Evolutionary conservation across 768 basidiomycete species (phyloP).

Genomic region (Megacollybia marginata): DNA sequence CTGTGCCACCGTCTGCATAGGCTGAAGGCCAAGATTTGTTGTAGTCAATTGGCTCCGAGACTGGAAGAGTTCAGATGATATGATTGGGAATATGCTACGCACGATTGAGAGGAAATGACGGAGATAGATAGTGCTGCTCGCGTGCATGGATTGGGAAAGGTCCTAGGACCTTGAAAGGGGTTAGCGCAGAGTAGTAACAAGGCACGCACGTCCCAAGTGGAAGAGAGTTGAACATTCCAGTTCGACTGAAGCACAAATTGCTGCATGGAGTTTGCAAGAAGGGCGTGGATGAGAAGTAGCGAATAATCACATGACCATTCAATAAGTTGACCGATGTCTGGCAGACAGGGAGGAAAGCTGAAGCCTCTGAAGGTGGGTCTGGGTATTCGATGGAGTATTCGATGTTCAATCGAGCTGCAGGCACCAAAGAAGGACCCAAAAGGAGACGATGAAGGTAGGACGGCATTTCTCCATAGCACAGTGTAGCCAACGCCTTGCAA

Average conservation of each 20-base stretch:
- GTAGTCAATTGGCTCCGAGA: conserved; percentile 44
- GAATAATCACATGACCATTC: no score
- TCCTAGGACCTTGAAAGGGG: conserved; percentile 51
- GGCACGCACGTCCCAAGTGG: no score
- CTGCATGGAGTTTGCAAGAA: no score
- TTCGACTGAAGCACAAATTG: no score
- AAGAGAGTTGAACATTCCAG: no score
- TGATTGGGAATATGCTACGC: conserved; percentile 13
- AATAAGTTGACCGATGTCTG: conserved; percentile 32
- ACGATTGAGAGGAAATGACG: conserved; percentile 67
- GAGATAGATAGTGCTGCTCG: conserved; percentile 78
- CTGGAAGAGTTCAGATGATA: conserved; percentile 20
- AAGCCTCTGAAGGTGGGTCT: conserved; percentile 77
- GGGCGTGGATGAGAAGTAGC: no score
- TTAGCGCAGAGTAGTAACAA: no score
- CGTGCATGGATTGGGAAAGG: conserved; percentile 81
- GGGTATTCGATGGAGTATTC: neutral
- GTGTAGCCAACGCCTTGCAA: no score
- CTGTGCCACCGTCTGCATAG: conserved; percentile 51
- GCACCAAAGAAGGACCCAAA: conserved; percentile 79
- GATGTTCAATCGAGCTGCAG: conserved; percentile 25
- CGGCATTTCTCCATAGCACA: no score
- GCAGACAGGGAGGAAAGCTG: conserved; percentile 76
- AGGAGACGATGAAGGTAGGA: conserved; percentile 63
- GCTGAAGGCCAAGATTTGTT: conserved; percentile 55